A percentile compares a stretch with the other conserved stretches of the same genome.
Evolutionary conservation across 2,329 filamentous ascomycete species (phyloP).

Genomic region (Colletotrichum cuscutae): DNA sequence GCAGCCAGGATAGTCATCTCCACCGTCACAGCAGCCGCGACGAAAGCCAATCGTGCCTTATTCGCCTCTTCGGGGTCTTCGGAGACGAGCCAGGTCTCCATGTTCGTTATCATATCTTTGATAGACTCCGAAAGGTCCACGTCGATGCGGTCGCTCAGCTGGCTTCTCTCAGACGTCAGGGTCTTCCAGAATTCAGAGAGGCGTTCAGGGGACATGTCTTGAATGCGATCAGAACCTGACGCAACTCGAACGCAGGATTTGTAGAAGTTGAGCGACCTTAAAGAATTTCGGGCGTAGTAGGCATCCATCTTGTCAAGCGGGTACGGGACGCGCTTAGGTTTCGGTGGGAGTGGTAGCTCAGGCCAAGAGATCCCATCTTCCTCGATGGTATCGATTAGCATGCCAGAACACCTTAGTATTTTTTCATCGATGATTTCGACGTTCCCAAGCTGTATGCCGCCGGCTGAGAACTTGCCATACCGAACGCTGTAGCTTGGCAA

Average conservation of each 20-base stretch:
- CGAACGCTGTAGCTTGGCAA: conserved; percentile 2
- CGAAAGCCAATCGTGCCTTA: not conserved
- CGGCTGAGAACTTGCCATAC: conserved; percentile 13
- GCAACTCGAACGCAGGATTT: conserved; percentile 1
- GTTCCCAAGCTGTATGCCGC: not conserved
- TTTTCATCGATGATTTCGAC: not conserved
- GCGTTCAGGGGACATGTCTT: not conserved
- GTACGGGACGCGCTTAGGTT: not conserved
- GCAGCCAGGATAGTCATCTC: conserved; percentile 1
- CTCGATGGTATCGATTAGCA: conserved; percentile 8
- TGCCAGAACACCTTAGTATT: not conserved
- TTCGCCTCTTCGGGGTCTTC: conserved; percentile 5
- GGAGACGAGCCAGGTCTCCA: not conserved
- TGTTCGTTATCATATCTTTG: not conserved
- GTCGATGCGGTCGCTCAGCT: conserved; percentile 18
- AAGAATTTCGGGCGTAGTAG: not conserved
- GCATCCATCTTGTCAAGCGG: not conserved
- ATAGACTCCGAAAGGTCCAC: conserved; percentile 6
- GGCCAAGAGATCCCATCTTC: not conserved
- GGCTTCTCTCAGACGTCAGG: conserved; percentile 15
- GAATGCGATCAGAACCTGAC: not conserved
- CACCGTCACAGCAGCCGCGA: not conserved
- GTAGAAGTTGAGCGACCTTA: not conserved
- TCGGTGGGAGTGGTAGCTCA: not conserved
- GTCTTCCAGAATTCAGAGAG: conserved; percentile 7